Evolutionary conservation across 2,329 filamentous ascomycete genomes (phyloP).

Genomic region (Colletotrichum lupini): DNA sequence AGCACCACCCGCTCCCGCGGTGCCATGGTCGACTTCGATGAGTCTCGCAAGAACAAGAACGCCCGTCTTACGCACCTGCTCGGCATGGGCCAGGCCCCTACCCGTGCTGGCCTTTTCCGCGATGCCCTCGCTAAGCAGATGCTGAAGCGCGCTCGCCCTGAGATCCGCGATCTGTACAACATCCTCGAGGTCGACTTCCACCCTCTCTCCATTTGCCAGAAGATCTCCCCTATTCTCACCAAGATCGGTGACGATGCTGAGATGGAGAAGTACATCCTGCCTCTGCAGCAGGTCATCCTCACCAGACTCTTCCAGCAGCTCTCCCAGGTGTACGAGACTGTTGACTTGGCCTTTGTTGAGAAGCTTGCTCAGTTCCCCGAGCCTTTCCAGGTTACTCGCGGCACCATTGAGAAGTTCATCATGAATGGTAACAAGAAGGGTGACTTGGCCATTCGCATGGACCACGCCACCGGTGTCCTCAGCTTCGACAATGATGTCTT

Average conservation of each 20-base stretch:
- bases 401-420: slow-evolving; percentile 99
- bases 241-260: slow-evolving; percentile 94
- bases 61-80: slow-evolving; percentile 94
- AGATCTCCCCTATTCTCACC: slow-evolving; percentile 94
- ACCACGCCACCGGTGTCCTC: slow-evolving; percentile 93
- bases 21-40: slow-evolving; percentile 95
- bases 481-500: slow-evolving; percentile 99
- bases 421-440: slow-evolving; percentile 99
- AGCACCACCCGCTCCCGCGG: slow-evolving; percentile 97
- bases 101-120: slow-evolving; percentile 90
- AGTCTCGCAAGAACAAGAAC: slow-evolving; percentile 99
- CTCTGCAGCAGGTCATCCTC: slow-evolving; percentile 97
- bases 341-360: slow-evolving; percentile 93
- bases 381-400: slow-evolving; percentile 90
- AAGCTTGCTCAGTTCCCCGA: slow-evolving; percentile 95
- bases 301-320: slow-evolving; percentile 98
- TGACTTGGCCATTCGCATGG: slow-evolving; percentile 93
- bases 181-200: slow-evolving; percentile 99
- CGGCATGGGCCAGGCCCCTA: slow-evolving; percentile 90
- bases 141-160: slow-evolving; percentile 89
- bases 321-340: slow-evolving; percentile 98
- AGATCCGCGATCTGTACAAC: slow-evolving; percentile 97
- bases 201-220: slow-evolving; percentile 97
- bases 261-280: slow-evolving; percentile 96
- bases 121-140: slow-evolving; percentile 96